Evolutionary conservation across 2,329 filamentous ascomycete species (phyloP).

Genomic region (Onygenales sp.): DNA sequence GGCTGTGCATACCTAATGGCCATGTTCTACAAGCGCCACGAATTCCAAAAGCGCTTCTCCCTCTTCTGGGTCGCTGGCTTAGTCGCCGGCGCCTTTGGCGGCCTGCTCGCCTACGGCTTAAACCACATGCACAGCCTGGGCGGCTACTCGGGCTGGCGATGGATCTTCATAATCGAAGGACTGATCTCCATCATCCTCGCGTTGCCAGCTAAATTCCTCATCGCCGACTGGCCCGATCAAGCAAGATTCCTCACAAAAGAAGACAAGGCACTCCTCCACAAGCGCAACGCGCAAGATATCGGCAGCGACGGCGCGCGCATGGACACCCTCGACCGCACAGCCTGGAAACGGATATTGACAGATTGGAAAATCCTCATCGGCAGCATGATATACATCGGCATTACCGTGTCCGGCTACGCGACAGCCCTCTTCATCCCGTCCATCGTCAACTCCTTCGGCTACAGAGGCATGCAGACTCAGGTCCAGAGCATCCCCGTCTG

Average conservation of each 20-base stretch:
- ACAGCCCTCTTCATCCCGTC: constrained; percentile 26
- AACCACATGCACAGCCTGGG: constrained; percentile 21
- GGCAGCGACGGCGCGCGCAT: constrained; percentile 17
- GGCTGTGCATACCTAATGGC: constrained; percentile 22
- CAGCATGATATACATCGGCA: constrained; percentile 24
- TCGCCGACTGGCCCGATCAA: constrained; percentile 24
- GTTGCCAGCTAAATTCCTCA: constrained; percentile 18
- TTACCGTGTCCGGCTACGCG: constrained; percentile 26
- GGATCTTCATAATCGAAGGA: constrained; percentile 30
- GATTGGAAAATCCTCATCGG: constrained; percentile 26
- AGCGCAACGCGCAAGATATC: constrained; percentile 16
- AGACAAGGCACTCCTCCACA: constrained; percentile 18
- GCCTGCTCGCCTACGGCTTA: constrained; percentile 18
- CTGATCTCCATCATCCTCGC: constrained; percentile 22
- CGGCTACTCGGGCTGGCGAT: constrained; percentile 21
- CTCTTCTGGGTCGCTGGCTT: constrained; percentile 24
- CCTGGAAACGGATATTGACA: constrained; percentile 19
- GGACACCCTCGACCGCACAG: constrained; percentile 20
- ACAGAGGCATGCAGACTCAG: constrained; percentile 22
- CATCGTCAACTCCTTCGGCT: constrained; percentile 25
- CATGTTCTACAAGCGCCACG: constrained; percentile 27
- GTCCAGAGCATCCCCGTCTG: constrained; percentile 28
- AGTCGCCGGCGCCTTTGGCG: constrained; percentile 25
- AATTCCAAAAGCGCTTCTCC: constrained; percentile 29
- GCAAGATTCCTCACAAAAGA: constrained; percentile 22